Evolutionary conservation across 208 protist genomes (phyloP).

Genomic region (Trichomonas vaginalis): DNA sequence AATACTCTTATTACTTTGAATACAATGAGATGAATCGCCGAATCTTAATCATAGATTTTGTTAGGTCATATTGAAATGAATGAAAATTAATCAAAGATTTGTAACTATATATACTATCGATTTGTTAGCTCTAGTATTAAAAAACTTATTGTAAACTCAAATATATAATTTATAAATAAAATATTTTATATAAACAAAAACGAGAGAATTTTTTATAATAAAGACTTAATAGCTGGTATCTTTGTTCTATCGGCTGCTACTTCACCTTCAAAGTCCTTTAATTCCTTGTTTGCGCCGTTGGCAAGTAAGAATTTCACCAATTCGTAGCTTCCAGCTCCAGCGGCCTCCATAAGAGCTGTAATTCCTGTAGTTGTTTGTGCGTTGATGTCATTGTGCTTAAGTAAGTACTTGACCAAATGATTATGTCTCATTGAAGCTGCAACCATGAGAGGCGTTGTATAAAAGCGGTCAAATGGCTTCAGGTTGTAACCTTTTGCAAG

Average conservation of each 20-base stretch:
- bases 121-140: no score
- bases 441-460: background rate
- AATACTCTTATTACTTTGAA: no score
- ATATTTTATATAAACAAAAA: no score
- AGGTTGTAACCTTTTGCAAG: background rate
- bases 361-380: background rate
- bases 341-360: background rate
- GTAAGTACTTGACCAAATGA: background rate
- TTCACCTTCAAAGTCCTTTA: background rate
- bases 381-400: background rate
- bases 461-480: background rate
- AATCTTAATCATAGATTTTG: no score
- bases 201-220: no score
- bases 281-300: background rate
- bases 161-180: no score
- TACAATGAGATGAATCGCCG: no score
- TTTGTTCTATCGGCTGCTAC: background rate
- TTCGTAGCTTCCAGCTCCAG: background rate
- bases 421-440: background rate
- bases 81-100: no score
- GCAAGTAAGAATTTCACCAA: background rate
- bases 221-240: background rate
- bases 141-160: no score
- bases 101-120: no score
- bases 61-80: no score